Evolutionary conservation across 352 stramenopile genomes (phyloP).

Genomic region (Phytophthora capsici): DNA sequence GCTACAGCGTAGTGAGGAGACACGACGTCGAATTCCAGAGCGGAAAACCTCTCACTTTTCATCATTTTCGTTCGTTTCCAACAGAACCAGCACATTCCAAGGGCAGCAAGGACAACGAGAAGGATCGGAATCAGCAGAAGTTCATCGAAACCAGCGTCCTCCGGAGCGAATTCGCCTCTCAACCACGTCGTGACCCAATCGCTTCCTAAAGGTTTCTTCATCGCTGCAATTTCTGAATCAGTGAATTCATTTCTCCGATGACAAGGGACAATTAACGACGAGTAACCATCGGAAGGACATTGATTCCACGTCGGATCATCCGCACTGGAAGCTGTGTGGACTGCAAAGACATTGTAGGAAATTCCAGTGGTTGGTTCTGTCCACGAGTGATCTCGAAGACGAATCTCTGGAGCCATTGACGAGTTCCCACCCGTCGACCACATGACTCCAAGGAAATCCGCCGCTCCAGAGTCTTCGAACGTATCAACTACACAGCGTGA

Average conservation of each 20-base stretch:
- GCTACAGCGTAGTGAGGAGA: constrained; percentile 8
- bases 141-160: constrained; percentile 20
- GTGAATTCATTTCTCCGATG: constrained; percentile 23
- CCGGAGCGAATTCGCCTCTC: constrained; percentile 16
- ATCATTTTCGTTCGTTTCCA: constrained; percentile 15
- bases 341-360: constrained; percentile 28
- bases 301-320: constrained; percentile 30
- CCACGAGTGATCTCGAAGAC: constrained; percentile 37
- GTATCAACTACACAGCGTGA: constrained; percentile 38
- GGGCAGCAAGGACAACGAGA: neutral
- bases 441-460: constrained; percentile 30
- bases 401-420: constrained; percentile 24
- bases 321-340: constrained; percentile 25
- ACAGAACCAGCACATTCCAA: constrained; percentile 13
- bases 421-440: constrained; percentile 35
- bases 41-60: neutral
- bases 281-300: constrained; percentile 22
- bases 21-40: constrained; percentile 11
- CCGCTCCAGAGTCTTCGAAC: constrained; percentile 12
- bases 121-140: constrained; percentile 31
- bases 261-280: constrained; percentile 31
- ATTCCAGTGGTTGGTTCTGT: constrained; percentile 19
- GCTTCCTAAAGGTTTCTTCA: constrained; percentile 19
- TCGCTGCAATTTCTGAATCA: constrained; percentile 14
- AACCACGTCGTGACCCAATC: constrained; percentile 33